A percentile compares a stretch with the other conserved stretches of the same genome.
phyloP scores from a whole-genome alignment of 768 basidiomycete genomes.

The Mycena pura region DNA sequence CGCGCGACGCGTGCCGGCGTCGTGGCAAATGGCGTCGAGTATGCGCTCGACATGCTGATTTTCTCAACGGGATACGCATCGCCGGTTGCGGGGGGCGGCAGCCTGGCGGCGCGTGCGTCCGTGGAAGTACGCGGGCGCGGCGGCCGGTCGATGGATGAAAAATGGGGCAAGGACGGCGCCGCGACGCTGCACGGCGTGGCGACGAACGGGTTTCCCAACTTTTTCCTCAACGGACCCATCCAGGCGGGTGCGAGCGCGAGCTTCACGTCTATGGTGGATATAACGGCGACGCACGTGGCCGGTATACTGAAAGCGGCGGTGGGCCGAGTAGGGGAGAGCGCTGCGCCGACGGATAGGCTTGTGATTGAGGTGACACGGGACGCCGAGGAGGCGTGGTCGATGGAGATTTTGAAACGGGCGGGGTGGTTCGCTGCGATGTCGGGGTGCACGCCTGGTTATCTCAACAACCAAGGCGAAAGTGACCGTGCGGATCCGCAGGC shows the following conservation, averaged over 20 bases:
- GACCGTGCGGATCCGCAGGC: neutral
- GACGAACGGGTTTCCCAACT: slow-evolving; percentile 22
- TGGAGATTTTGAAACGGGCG: slow-evolving; percentile 2
- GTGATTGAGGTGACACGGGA: slow-evolving; percentile 12
- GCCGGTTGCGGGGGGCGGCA: neutral
- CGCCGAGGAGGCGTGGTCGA: slow-evolving; percentile 7
- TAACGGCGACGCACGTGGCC: slow-evolving; percentile 13
- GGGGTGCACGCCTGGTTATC: slow-evolving; percentile 20
- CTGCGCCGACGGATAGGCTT: neutral
- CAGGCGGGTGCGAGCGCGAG: slow-evolving; percentile 15
- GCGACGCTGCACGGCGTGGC: slow-evolving; percentile 22
- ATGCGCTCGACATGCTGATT: slow-evolving; percentile 18
- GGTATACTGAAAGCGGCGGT: neutral
- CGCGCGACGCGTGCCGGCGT: neutral
- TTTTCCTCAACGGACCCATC: slow-evolving; percentile 15
- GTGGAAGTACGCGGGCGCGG: slow-evolving; percentile 4
- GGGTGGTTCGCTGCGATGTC: slow-evolving; percentile 2
- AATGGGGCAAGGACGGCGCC: slow-evolving; percentile 9
- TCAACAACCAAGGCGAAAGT: slow-evolving; percentile 5
- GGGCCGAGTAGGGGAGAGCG: slow-evolving; percentile 2
- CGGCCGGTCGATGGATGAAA: slow-evolving; percentile 15
- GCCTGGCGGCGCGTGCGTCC: neutral
- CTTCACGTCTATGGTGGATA: neutral
- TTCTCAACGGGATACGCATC: slow-evolving; percentile 19
- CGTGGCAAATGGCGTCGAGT: slow-evolving; percentile 9